These are phyloP conservation scores for Magnusiomyces suaveolens DNA, from an alignment of 1,139 yeast genomes.

Conservation along the genomic window DNA sequence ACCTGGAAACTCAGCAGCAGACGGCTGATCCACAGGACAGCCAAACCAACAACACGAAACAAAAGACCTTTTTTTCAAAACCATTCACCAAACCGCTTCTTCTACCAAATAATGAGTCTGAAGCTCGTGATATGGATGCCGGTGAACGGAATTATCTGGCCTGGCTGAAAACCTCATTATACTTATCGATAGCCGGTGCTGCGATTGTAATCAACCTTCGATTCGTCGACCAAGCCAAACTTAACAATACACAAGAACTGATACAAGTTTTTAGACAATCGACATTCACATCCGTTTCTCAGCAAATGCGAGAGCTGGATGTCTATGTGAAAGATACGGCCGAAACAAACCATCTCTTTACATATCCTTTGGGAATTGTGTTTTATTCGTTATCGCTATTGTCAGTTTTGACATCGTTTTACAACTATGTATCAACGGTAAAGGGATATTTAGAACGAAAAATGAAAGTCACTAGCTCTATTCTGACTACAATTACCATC, in stretches of 20 bases:
- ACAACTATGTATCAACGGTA: neutral
- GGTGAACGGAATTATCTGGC: slow-evolving; percentile 31
- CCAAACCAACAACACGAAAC: neutral
- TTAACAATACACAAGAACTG: neutral
- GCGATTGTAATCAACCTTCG: slow-evolving; percentile 21
- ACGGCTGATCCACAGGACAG: neutral
- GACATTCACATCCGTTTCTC: neutral
- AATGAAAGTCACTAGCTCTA: neutral
- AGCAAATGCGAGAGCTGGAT: neutral
- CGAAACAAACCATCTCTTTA: too few species aligned
- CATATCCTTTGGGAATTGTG: neutral
- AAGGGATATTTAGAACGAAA: neutral
- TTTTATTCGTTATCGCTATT: neutral
- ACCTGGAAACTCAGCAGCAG: neutral
- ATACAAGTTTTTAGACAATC: neutral
- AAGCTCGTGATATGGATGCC: slow-evolving; percentile 32
- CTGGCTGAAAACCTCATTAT: slow-evolving; percentile 22
- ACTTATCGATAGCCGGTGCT: slow-evolving; percentile 26
- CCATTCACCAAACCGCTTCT: slow-evolving; percentile 19
- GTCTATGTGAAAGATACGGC: neutral
- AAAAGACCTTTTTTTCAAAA: slow-evolving; percentile 18
- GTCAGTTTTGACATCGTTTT: neutral
- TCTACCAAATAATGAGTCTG: slow-evolving; percentile 27
- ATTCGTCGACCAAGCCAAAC: slow-evolving; percentile 4
- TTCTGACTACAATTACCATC: neutral